Conservation (phyloP, 495 filamentous ascomycete species). For the Penicillium egyptiacum region DNA sequence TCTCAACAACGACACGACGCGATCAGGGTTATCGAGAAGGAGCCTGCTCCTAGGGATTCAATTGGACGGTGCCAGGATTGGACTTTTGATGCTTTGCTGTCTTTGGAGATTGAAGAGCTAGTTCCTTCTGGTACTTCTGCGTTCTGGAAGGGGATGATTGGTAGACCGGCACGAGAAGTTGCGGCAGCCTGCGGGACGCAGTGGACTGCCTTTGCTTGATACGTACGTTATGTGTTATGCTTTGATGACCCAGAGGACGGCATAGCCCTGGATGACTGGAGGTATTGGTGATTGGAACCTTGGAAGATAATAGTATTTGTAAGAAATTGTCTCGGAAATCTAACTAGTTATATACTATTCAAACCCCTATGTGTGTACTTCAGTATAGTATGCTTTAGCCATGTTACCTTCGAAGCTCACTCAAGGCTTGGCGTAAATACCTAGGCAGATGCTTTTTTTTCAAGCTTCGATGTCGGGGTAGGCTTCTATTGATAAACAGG, state of each 20-base stretch:
- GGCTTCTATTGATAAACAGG: background rate
- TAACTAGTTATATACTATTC: background rate
- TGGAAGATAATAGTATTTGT: constrained; percentile 4
- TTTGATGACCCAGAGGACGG: background rate
- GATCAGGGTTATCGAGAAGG: constrained; percentile 20
- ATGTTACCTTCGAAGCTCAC: background rate
- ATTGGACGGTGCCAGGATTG: constrained; percentile 28
- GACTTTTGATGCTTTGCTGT: constrained; percentile 25
- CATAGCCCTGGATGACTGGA: background rate
- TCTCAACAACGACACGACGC: constrained; percentile 16
- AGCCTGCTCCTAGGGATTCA: constrained; percentile 21
- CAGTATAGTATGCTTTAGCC: background rate
- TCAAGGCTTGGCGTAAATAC: background rate
- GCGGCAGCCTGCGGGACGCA: constrained; percentile 12
- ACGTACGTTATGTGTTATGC: background rate
- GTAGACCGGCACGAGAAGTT: constrained; percentile 19
- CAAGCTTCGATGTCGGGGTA: background rate
- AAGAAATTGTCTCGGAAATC: background rate
- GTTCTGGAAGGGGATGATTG: constrained; percentile 29
- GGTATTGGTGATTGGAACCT: background rate
- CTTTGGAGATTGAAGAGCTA: constrained; percentile 27
- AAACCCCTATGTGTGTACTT: background rate
- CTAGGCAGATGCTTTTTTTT: background rate
- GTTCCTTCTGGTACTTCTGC: constrained; percentile 24
- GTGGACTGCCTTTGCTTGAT: constrained; percentile 16